A percentile compares a stretch with the other conserved stretches of the same genome.
phyloP scores from a whole-genome alignment of 2,329 filamentous ascomycete genomes.

The Aspergillus aculeatinus region DNA sequence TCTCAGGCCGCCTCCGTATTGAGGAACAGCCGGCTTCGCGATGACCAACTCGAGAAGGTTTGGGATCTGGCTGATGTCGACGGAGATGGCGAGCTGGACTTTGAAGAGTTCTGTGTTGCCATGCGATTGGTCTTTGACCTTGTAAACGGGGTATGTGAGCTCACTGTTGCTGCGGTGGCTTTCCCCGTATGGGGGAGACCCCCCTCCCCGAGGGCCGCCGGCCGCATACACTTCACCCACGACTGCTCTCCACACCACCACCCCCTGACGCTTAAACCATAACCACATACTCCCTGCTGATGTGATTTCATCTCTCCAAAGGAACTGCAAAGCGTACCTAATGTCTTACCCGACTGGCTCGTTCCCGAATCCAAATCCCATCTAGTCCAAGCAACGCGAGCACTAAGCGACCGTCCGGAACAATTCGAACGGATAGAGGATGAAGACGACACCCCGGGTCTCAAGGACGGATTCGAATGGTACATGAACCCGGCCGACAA shows the following conservation, averaged over 20 bases:
- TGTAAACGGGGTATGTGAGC: conserved; percentile 75
- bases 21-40: conserved; percentile 69
- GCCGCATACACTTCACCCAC: conserved; percentile 6
- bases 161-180: conserved; percentile 5
- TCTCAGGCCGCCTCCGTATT: conserved; percentile 68
- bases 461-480: conserved; percentile 98
- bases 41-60: conserved; percentile 89
- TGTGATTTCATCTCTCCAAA: conserved; percentile 45
- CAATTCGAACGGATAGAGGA: conserved; percentile 82
- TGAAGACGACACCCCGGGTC: conserved; percentile 73
- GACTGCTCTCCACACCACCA: background rate
- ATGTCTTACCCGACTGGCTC: conserved; percentile 86
- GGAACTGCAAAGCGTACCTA: conserved; percentile 90
- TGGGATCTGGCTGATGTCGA: conserved; percentile 98
- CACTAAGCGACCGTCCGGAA: conserved; percentile 73
- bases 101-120: conserved; percentile 98
- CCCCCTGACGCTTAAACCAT: background rate
- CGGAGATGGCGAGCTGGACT: conserved; percentile 94
- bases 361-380: conserved; percentile 93
- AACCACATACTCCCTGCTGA: conserved; percentile 9
- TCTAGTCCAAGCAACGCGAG: conserved; percentile 78
- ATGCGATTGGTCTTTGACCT: conserved; percentile 98
- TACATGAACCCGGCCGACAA: conserved; percentile 95
- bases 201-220: background rate
- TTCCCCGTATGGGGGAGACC: background rate